Conservation (phyloP, 352 stramenopile genomes). For the Stephanocyclus meneghinianus region DNA sequence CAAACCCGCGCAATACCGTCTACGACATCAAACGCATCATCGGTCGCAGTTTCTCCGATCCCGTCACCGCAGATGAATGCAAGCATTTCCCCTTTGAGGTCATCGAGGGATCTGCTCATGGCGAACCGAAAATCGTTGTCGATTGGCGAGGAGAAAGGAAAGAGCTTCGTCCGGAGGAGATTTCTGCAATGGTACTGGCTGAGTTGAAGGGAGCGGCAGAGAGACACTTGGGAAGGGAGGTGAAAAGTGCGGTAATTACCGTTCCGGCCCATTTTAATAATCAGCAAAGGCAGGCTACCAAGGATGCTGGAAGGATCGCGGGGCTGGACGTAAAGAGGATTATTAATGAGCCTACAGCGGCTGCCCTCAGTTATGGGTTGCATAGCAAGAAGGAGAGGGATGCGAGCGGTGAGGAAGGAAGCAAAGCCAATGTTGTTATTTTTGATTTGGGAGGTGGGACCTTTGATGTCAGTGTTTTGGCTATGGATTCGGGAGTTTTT, state of each 20-base stretch:
- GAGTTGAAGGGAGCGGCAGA: conserved; percentile 99
- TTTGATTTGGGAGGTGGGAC: conserved; percentile 84
- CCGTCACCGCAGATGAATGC: conserved; percentile 85
- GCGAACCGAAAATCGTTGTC: conserved; percentile 92
- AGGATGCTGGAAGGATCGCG: conserved; percentile 97
- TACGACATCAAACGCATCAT: conserved; percentile 99
- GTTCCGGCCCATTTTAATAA: conserved; percentile 99
- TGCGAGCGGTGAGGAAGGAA: conserved; percentile 7
- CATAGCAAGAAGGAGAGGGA: conserved; percentile 53
- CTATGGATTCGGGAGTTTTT: conserved; percentile 73
- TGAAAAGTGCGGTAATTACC: conserved; percentile 97
- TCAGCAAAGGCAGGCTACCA: conserved; percentile 98
- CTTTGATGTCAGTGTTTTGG: conserved; percentile 82
- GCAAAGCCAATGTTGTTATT: conserved; percentile 69
- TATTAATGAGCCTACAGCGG: conserved; percentile 99
- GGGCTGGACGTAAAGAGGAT: conserved; percentile 98
- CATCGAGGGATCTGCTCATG: conserved; percentile 85
- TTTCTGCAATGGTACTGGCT: conserved; percentile 98
- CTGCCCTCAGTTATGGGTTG: conserved; percentile 89
- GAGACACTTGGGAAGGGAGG: conserved; percentile 94
- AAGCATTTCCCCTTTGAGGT: conserved; percentile 93
- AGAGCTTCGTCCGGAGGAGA: conserved; percentile 96
- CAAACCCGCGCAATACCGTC: conserved; percentile 98
- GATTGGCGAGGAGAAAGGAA: conserved; percentile 86
- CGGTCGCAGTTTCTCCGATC: conserved; percentile 94